Conservation (phyloP, 75 land plant species). For the Sequoiadendron giganteum region DNA sequence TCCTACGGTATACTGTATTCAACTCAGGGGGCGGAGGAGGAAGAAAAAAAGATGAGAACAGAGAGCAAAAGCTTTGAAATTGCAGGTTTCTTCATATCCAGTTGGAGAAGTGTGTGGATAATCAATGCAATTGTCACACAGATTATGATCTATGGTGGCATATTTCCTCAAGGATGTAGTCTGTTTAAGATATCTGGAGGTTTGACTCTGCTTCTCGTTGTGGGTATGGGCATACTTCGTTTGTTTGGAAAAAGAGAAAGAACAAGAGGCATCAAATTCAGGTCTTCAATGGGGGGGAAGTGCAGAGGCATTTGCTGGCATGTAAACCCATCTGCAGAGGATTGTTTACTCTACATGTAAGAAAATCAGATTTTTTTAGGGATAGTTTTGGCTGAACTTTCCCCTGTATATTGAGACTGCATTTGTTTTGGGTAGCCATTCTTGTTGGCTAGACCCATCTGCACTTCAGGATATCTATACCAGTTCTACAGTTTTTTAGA, state of each 20-base stretch:
- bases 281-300: not conserved
- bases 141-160: not conserved
- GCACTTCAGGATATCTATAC: too few relatives aligned
- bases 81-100: not conserved
- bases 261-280: not conserved
- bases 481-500: too few relatives aligned
- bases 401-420: not conserved
- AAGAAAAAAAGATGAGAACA: not conserved
- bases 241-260: not conserved
- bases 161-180: not conserved
- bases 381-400: not conserved
- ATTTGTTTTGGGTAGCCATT: not conserved
- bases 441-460: too few relatives aligned
- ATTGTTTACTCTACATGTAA: not conserved
- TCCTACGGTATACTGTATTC: not conserved
- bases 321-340: not conserved
- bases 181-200: too few relatives aligned
- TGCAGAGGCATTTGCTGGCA: conserved; percentile 6
- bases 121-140: not conserved
- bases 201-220: too few relatives aligned
- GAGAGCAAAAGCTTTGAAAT: not conserved
- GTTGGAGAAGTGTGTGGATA: not conserved
- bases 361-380: not conserved
- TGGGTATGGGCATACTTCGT: too few relatives aligned
- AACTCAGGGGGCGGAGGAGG: too few relatives aligned